Conservation (phyloP, 129 eudicot species). For the Ambrosia artemisiifolia region DNA sequence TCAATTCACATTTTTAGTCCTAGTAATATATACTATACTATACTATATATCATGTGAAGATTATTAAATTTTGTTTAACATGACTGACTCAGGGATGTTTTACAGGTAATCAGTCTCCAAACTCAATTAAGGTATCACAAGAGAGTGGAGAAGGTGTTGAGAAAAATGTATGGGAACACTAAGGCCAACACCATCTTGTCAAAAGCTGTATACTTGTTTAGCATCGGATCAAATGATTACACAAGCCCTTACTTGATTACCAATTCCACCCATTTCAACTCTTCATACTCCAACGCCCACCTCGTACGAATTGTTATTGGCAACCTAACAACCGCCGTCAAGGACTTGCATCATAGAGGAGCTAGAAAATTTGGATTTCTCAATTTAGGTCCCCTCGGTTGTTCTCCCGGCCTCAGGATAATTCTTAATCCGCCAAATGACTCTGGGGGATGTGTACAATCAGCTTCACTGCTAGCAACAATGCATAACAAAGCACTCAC, state of each 20-base stretch:
- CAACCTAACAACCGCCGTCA: slow-evolving; percentile 39
- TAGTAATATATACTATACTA: no score
- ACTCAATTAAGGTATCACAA: slow-evolving; percentile 37
- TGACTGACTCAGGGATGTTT: no score
- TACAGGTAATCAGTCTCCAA: slow-evolving; percentile 42
- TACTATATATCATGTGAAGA: no score
- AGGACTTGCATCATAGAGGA: slow-evolving; percentile 55
- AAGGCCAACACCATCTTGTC: slow-evolving; percentile 33
- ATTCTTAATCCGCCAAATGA: slow-evolving; percentile 26
- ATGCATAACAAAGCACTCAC: slow-evolving; percentile 50
- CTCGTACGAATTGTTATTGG: slow-evolving; percentile 42
- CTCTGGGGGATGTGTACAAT: slow-evolving; percentile 41
- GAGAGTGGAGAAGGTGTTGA: slow-evolving; percentile 31
- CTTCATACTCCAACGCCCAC: slow-evolving; percentile 20
- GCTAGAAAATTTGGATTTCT: slow-evolving; percentile 67
- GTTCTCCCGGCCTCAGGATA: slow-evolving; percentile 53
- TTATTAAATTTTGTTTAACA: no score
- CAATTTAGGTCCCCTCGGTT: slow-evolving; percentile 65
- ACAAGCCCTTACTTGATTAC: slow-evolving; percentile 29
- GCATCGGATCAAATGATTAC: slow-evolving; percentile 58
- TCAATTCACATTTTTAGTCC: not conserved
- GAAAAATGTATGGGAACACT: slow-evolving; percentile 29
- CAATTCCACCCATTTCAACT: slow-evolving; percentile 25
- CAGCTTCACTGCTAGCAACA: slow-evolving; percentile 42
- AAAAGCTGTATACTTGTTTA: slow-evolving; percentile 57